Base-by-base conservation (phyloP, 169 alveolate species). In the Plasmodium vinckei region DNA sequence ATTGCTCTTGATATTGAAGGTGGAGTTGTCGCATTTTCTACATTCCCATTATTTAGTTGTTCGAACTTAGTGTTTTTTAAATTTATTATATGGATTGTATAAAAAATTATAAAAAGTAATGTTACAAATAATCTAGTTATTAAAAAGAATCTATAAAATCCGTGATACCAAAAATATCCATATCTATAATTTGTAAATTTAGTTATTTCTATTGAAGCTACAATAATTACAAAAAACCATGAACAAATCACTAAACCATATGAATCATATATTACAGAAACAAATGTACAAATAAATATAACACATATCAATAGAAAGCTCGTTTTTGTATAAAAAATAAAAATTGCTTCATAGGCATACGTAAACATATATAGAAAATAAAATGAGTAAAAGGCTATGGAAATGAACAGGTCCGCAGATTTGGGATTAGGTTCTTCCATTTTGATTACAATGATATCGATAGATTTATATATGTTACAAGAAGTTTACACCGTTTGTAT, bases 131-230 rank as follows among this genome's bases (percentile, higher is more conserved):
- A 49, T 61, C 88, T 49, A 4, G 51, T 23, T 7, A 75, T 27
- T 63, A 75, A 75, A 75, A 75, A 75, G 46, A 75, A 2, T 75
- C 61, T 75, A 39, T 17, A 23, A 65, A 75, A 75, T 19, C 61
- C 77, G 15, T 44, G 51, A 63, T 75, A 77, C 25, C 46, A 5
- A 49, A 61, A 12, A 42, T 21, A 7, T 2, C 0, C 42, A n/a
- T 19, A 53, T 10, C 19, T 2, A 25, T n/a, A 39, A 21, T 64
- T 49, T 47, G 71, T 63, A n/a, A 47, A 75, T 47, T 75, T 69
- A 56, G 63, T 25, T 1, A 75, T 64, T 64, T 75, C 88, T 21
- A 25, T 57, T 19, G 61, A 64, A 1, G 72, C 7, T 10, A 64
- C 51, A 42, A 75, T 56, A 6, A 63, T 17, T 21, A 75, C 68